phyloP scores from a whole-genome alignment of 2,329 filamentous ascomycete genomes.

The Aspergillus latus region DNA sequence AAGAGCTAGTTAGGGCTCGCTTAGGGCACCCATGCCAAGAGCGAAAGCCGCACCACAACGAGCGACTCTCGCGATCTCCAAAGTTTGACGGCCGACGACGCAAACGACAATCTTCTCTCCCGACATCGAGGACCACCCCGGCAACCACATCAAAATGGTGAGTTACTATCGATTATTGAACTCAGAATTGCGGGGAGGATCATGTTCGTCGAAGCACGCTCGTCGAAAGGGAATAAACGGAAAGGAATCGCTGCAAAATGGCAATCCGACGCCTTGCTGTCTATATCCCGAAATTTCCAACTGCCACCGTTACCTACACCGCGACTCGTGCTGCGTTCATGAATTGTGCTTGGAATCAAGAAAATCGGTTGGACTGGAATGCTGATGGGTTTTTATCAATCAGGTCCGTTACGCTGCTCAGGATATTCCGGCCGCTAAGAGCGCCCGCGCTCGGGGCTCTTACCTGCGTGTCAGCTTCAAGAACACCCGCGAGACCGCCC shows the following conservation, averaged over 20 bases:
- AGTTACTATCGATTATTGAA: slow-evolving; percentile 28
- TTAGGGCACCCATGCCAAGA: slow-evolving; percentile 42
- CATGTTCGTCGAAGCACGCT: background rate
- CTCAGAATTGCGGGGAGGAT: slow-evolving; percentile 9
- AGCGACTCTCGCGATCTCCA: slow-evolving; percentile 30
- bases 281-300: slow-evolving; percentile 8
- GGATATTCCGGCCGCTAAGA: slow-evolving; percentile 84
- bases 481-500: slow-evolving; percentile 99
- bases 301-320: background rate
- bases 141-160: slow-evolving; percentile 50
- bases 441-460: slow-evolving; percentile 94
- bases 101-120: slow-evolving; percentile 41
- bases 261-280: slow-evolving; percentile 1
- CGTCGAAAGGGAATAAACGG: background rate
- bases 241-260: background rate
- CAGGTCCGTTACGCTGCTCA: slow-evolving; percentile 96
- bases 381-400: slow-evolving; percentile 32
- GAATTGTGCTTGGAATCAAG: slow-evolving; percentile 8
- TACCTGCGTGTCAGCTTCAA: slow-evolving; percentile 99
- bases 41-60: slow-evolving; percentile 43
- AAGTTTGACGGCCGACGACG: slow-evolving; percentile 35
- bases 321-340: slow-evolving; percentile 3
- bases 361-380: slow-evolving; percentile 17
- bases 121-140: slow-evolving; percentile 45
- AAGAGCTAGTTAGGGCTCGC: slow-evolving; percentile 41